Percentiles rank a stretch among this genome's conserved stretches.
Evolutionary conservation across 768 basidiomycete species (phyloP).

Genomic region (Naematelia encephala): DNA sequence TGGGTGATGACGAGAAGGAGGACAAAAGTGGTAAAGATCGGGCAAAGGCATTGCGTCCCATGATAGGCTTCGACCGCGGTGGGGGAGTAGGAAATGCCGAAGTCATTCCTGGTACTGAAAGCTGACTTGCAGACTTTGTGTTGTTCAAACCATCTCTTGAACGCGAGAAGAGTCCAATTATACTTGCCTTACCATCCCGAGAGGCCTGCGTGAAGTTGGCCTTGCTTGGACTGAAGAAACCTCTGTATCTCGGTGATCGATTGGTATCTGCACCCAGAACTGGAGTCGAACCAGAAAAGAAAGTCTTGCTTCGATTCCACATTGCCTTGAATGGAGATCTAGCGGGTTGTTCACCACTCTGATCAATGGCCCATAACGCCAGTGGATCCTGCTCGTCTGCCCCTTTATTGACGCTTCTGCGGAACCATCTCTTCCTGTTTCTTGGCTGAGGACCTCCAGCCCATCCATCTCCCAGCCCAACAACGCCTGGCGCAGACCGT

Average conservation of each 20-base stretch:
- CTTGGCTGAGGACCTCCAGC: slow-evolving; percentile 26
- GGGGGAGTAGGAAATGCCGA: background rate
- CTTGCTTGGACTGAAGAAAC: background rate
- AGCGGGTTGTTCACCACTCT: background rate
- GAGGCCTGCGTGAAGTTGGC: background rate
- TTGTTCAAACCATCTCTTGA: background rate
- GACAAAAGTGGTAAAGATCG: background rate
- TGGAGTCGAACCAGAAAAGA: background rate
- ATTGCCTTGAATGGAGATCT: background rate
- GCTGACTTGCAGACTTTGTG: background rate
- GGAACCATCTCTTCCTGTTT: slow-evolving; percentile 1
- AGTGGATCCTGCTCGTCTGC: slow-evolving; percentile 14
- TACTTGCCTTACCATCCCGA: background rate
- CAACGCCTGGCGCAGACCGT: slow-evolving; percentile 32
- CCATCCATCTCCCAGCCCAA: slow-evolving; percentile 44
- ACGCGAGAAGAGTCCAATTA: background rate
- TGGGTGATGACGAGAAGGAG: background rate
- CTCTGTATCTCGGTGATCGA: background rate
- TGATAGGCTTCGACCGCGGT: background rate
- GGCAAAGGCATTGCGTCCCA: background rate
- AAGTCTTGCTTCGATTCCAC: background rate
- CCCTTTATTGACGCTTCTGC: background rate
- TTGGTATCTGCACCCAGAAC: background rate
- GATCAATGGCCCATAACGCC: slow-evolving; percentile 14
- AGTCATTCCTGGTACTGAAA: background rate